These are phyloP conservation scores for Diplodia corticola DNA, from an alignment of 2,329 filamentous ascomycete genomes.

Conservation along the genomic window DNA sequence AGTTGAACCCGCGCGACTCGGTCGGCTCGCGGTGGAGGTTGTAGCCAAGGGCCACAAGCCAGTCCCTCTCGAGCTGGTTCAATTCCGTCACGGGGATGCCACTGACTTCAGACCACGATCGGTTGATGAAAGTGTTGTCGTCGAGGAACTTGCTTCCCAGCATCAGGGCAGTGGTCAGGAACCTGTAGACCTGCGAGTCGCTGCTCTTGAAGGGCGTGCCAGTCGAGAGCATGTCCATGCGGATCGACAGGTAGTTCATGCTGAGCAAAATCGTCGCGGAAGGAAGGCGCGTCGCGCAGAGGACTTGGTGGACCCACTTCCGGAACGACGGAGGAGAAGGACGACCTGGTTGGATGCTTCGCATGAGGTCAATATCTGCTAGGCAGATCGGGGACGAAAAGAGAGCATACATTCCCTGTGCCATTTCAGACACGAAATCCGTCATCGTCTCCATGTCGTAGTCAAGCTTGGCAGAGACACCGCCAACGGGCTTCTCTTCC, in stretches of 20 bases:
- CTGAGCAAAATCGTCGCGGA: conserved; percentile 89
- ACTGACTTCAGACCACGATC: conserved; percentile 94
- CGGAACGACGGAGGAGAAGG: conserved; percentile 72
- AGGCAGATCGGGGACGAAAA: conserved; percentile 57
- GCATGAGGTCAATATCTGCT: conserved; percentile 63
- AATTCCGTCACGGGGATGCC: conserved; percentile 82
- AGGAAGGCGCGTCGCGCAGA: conserved; percentile 85
- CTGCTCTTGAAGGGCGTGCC: conserved; percentile 47
- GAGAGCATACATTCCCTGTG: conserved; percentile 68
- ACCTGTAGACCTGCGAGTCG: conserved; percentile 76
- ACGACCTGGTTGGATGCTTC: conserved; percentile 63
- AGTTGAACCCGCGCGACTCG: conserved; percentile 68
- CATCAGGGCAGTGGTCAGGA: conserved; percentile 80
- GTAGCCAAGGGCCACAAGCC: conserved; percentile 81
- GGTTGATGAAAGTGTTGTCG: conserved; percentile 97
- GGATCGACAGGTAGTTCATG: conserved; percentile 83
- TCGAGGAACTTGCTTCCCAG: conserved; percentile 94
- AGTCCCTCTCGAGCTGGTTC: conserved; percentile 83
- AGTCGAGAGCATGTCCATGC: conserved; percentile 71
- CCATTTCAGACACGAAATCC: conserved; percentile 91
- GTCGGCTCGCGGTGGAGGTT: conserved; percentile 83
- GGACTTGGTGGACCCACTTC: conserved; percentile 88
- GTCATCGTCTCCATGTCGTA: conserved; percentile 97
- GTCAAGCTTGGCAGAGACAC: conserved; percentile 90
- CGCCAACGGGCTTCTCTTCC: conserved; percentile 71